phyloP scores from a whole-genome alignment of 805 yeast genomes.

The Saccharomyces paradoxus region DNA sequence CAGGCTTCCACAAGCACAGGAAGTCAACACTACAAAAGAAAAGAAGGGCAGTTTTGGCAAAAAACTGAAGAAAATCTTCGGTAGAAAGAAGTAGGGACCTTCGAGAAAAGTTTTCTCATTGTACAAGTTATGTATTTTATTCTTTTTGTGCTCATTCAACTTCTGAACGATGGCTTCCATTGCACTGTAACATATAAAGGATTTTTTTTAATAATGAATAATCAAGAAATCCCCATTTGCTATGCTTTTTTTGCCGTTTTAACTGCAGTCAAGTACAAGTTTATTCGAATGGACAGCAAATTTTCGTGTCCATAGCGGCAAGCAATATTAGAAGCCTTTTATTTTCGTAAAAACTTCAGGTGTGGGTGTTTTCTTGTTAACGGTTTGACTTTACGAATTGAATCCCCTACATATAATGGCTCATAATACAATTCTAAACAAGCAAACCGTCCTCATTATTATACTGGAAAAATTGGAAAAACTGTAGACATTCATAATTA shows the following conservation, averaged over 20 bases:
- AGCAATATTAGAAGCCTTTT: not conserved
- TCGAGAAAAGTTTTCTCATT: not conserved
- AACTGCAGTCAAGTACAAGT: not conserved
- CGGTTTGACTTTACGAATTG: not conserved
- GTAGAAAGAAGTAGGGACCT: constrained; percentile 23
- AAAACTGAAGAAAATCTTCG: constrained; percentile 36
- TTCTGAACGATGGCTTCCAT: not conserved
- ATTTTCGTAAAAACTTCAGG: not conserved
- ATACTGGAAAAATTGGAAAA: not conserved
- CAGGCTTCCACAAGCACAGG: not conserved
- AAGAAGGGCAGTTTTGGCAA: constrained; percentile 30
- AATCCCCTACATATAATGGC: not conserved
- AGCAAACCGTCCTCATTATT: not conserved
- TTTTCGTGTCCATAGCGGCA: not conserved
- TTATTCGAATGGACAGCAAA: not conserved
- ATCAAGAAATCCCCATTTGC: not conserved
- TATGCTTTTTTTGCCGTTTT: not conserved
- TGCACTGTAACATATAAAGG: not conserved
- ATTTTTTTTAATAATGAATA: not conserved
- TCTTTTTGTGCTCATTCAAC: not conserved
- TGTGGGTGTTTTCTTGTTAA: not conserved
- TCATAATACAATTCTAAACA: not conserved
- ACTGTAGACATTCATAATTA: not conserved
- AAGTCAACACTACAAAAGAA: constrained; percentile 10
- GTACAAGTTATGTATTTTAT: not conserved